A percentile compares a stretch with the other conserved stretches of the same genome.
phyloP scores from a whole-genome alignment of 2,329 filamentous ascomycete species.

The Westerdykella sp. region DNA sequence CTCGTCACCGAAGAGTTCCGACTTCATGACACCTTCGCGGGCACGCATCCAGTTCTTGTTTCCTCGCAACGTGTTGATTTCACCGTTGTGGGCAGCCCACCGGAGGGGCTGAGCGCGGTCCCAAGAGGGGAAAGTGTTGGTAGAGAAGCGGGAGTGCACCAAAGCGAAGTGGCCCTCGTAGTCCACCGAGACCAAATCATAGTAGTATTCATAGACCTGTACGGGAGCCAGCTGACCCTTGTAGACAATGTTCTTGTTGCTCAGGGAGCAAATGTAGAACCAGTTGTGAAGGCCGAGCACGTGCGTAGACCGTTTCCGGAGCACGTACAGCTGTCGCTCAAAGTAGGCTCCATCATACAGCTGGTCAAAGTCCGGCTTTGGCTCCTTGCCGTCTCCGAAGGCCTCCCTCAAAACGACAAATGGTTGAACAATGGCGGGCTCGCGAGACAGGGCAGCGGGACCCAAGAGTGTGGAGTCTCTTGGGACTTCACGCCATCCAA shows the following conservation, averaged over 20 bases:
- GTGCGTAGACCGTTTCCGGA: constrained; percentile 92
- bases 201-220: constrained; percentile 97
- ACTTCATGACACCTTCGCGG: constrained; percentile 90
- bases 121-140: constrained; percentile 98
- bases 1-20: constrained; percentile 85
- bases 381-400: constrained; percentile 75
- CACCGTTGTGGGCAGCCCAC: constrained; percentile 97
- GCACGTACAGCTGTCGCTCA: constrained; percentile 87
- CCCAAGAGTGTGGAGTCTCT: constrained; percentile 89
- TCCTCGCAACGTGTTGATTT: constrained; percentile 93
- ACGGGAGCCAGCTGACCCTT: constrained; percentile 92
- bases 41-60: constrained; percentile 99
- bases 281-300: constrained; percentile 94
- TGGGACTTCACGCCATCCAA: constrained; percentile 95
- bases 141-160: constrained; percentile 95
- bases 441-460: constrained; percentile 84
- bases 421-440: constrained; percentile 91
- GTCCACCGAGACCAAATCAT: constrained; percentile 92
- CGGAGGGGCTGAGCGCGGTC: constrained; percentile 92
- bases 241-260: constrained; percentile 98
- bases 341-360: constrained; percentile 80
- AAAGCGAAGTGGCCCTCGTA: constrained; percentile 96
- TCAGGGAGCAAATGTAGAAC: constrained; percentile 96
- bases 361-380: constrained; percentile 70
- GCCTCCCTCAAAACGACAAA: constrained; percentile 83